Conservation (phyloP, 139 green algal species). For the Chlamydomonas applanata region DNA sequence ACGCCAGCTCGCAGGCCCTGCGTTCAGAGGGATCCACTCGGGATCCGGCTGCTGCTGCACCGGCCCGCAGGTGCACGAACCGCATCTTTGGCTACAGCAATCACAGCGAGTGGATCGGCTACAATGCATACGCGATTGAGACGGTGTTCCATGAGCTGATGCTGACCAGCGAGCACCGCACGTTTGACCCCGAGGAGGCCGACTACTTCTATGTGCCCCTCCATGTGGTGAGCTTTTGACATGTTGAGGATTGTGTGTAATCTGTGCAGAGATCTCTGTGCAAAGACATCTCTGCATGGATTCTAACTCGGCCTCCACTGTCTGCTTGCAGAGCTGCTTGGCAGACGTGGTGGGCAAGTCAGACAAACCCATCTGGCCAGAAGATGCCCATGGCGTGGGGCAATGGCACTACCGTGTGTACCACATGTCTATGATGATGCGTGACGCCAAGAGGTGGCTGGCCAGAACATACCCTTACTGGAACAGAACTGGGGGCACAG, state of each 20-base stretch:
- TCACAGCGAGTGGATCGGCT: slow-evolving; percentile 9
- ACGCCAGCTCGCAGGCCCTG: no score
- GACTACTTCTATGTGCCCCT: slow-evolving; percentile 64
- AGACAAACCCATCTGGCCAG: slow-evolving; percentile 32
- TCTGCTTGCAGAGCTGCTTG: slow-evolving; percentile 6
- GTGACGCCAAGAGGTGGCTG: slow-evolving; percentile 11
- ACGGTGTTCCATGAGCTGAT: slow-evolving; percentile 61
- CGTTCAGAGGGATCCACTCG: no score
- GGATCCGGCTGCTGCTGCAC: no score
- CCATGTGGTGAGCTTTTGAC: slow-evolving; percentile 10
- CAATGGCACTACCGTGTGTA: slow-evolving; percentile 18
- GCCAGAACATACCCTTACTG: slow-evolving; percentile 23
- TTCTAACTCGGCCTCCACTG: no score
- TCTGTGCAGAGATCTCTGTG: no score
- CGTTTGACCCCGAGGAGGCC: slow-evolving; percentile 48
- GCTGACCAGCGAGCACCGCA: slow-evolving; percentile 25
- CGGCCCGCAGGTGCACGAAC: no score
- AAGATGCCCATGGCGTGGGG: slow-evolving; percentile 16
- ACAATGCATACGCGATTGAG: slow-evolving; percentile 47
- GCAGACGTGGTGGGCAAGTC: slow-evolving; percentile 20
- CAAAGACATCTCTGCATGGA: no score
- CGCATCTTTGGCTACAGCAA: slow-evolving; percentile 20
- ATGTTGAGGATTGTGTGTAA: no score
- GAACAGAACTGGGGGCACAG: slow-evolving; percentile 11
- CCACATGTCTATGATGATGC: slow-evolving; percentile 32